Evolutionary conservation across 768 basidiomycete species (phyloP).

Genomic region (Kwoniella botswanensis): DNA sequence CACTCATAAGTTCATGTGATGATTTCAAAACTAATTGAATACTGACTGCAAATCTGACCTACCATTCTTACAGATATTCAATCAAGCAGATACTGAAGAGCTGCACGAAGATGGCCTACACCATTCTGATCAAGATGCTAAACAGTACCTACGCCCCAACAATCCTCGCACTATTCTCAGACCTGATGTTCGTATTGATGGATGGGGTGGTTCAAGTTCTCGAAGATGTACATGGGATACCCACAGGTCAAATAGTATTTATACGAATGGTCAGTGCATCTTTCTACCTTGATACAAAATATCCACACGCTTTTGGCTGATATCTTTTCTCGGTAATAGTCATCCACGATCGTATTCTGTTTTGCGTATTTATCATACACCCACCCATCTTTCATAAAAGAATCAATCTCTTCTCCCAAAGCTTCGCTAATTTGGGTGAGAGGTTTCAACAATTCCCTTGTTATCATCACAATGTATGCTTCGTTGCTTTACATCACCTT

Average conservation of each 20-base stretch:
- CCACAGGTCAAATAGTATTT: constrained; percentile 11
- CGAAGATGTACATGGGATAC: constrained; percentile 10
- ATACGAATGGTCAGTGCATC: not conserved
- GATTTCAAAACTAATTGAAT: not conserved
- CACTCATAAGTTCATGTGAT: too few relatives aligned
- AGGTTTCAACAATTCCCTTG: not conserved
- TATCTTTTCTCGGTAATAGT: too few relatives aligned
- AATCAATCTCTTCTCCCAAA: not conserved
- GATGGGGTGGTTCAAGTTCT: constrained; percentile 19
- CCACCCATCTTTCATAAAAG: not conserved
- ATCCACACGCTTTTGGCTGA: too few relatives aligned
- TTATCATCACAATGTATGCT: not conserved
- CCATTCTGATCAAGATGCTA: not conserved
- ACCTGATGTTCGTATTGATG: constrained; percentile 33
- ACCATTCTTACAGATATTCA: not conserved
- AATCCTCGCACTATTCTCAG: not conserved
- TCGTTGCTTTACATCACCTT: constrained; percentile 6
- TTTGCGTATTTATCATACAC: not conserved
- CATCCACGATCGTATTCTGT: not conserved
- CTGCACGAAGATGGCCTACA: not conserved
- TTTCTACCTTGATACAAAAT: too few relatives aligned
- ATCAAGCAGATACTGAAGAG: not conserved
- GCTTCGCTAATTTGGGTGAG: not conserved
- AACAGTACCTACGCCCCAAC: not conserved
- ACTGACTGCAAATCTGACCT: not conserved